Evolutionary conservation across 73 alveolate species (phyloP).

Genomic region (Tetrahymena borealis): DNA sequence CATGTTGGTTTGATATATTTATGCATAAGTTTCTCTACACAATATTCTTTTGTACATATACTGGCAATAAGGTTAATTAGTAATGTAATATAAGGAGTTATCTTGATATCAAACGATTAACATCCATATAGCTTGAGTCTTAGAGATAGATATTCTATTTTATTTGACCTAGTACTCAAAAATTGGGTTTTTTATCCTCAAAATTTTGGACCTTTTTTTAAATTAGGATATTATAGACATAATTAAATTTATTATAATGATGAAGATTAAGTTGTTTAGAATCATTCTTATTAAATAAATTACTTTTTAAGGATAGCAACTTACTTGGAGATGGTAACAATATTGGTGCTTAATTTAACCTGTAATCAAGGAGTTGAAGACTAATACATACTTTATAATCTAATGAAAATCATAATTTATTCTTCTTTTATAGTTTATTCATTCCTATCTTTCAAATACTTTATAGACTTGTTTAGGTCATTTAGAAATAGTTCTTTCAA

Average conservation of each 20-base stretch:
- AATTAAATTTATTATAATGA: background rate
- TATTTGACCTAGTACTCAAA: background rate
- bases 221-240: background rate
- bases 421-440: background rate
- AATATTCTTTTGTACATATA: too few relatives aligned
- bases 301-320: background rate
- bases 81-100: too few relatives aligned
- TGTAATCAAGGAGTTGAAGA: background rate
- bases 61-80: too few relatives aligned
- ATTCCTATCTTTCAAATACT: background rate
- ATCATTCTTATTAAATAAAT: background rate
- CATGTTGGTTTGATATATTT: too few relatives aligned
- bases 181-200: background rate
- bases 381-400: background rate
- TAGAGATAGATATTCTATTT: background rate
- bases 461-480: background rate
- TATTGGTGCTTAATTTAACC: background rate
- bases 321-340: background rate
- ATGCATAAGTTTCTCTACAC: too few relatives aligned
- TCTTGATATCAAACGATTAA: background rate
- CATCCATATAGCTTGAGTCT: background rate
- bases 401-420: background rate
- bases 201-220: background rate
- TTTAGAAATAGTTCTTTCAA: background rate
- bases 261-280: background rate